These are phyloP conservation scores for Erigeron canadensis DNA, from an alignment of 129 eudicot genomes.

Conservation along the genomic window DNA sequence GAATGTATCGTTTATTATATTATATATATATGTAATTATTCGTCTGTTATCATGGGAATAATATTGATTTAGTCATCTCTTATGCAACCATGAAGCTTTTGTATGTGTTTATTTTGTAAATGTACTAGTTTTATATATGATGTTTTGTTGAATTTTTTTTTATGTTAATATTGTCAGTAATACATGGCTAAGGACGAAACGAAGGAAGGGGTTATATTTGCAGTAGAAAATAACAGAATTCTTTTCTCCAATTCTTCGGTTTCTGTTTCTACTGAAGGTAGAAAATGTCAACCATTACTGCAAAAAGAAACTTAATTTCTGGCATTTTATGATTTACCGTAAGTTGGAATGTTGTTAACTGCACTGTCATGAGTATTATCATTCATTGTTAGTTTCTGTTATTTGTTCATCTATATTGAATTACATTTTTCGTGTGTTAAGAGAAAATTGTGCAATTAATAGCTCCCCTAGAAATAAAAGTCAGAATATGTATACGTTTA, in stretches of 20 bases:
- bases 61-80: slow-evolving; percentile 8
- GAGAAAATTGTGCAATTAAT: too few species aligned
- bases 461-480: too few species aligned
- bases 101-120: neutral
- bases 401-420: slow-evolving; percentile 3
- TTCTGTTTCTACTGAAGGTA: slow-evolving; percentile 62
- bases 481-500: neutral
- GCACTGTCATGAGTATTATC: neutral
- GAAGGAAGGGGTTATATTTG: slow-evolving; percentile 48
- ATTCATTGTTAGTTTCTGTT: neutral
- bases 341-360: neutral
- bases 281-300: slow-evolving; percentile 14
- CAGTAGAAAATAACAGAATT: slow-evolving; percentile 45
- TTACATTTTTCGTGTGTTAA: neutral
- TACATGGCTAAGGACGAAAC: slow-evolving; percentile 40
- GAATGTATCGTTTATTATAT: neutral
- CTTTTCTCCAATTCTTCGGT: slow-evolving; percentile 55
- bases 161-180: slow-evolving; percentile 18
- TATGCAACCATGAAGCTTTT: slow-evolving; percentile 4
- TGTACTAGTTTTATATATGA: neutral
- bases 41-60: slow-evolving; percentile 6
- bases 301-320: neutral
- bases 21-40: slow-evolving; percentile 10
- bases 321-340: too few species aligned
- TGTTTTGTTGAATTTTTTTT: slow-evolving; percentile 12